Conservation (phyloP, 2,329 filamentous ascomycete species). For the Dactylonectria macrodidyma region DNA sequence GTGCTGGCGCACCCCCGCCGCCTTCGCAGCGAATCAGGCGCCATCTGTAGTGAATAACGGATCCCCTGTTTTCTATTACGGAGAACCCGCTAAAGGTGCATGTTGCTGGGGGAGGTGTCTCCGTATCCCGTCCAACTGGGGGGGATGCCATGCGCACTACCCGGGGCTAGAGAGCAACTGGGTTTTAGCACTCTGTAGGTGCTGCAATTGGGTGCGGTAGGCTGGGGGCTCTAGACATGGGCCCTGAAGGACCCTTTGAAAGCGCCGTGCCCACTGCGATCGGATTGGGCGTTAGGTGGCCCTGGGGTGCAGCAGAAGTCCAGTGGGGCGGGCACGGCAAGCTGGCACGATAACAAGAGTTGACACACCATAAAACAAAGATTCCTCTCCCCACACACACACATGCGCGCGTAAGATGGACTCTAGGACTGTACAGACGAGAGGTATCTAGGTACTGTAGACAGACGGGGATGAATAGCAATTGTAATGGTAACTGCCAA, state of each 20-base stretch:
- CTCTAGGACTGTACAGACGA: too few relatives aligned
- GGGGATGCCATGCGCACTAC: conserved; percentile 27
- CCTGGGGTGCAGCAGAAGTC: neutral
- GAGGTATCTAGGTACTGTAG: too few relatives aligned
- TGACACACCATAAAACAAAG: too few relatives aligned
- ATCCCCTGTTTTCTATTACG: conserved; percentile 1
- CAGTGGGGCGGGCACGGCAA: neutral
- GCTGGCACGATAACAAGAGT: neutral
- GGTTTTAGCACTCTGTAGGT: neutral
- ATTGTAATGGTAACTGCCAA: too few relatives aligned
- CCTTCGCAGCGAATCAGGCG: conserved; percentile 11
- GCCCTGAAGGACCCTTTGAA: conserved; percentile 1
- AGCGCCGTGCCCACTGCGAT: conserved; percentile 6
- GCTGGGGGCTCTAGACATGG: neutral
- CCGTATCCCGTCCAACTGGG: neutral
- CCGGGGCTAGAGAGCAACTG: conserved; percentile 18
- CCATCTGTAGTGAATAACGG: conserved; percentile 2
- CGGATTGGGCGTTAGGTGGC: neutral
- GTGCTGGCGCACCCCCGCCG: conserved; percentile 16
- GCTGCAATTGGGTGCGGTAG: neutral
- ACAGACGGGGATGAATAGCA: too few relatives aligned
- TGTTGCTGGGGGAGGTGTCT: neutral
- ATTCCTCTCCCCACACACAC: too few relatives aligned
- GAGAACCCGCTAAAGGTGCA: neutral
- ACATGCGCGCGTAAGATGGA: too few relatives aligned